phyloP scores from a whole-genome alignment of 176 grass and related monocot genomes.

The Areca catechu region DNA sequence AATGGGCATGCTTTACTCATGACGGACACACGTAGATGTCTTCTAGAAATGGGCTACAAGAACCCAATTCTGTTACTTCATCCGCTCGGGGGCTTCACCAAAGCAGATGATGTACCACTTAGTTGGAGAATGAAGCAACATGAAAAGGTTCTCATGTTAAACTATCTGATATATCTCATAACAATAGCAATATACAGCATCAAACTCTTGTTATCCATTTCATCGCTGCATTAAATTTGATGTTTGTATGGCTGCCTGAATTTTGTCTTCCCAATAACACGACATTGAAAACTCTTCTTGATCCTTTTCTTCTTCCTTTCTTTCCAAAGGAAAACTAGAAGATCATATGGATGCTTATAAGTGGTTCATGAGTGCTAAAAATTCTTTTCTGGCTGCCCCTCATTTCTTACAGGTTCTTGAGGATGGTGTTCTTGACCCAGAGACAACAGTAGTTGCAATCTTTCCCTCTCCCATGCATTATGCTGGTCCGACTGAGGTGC shows the following conservation, averaged over 20 bases:
- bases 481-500: constrained; percentile 91
- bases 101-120: constrained; percentile 92
- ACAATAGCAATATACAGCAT: neutral
- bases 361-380: too few species aligned
- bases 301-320: too few species aligned
- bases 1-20: constrained; percentile 96
- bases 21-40: constrained; percentile 74
- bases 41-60: constrained; percentile 90
- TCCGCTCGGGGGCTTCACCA: constrained; percentile 95
- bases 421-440: constrained; percentile 90
- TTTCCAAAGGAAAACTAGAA: too few species aligned
- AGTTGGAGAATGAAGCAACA: constrained; percentile 97
- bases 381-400: too few species aligned
- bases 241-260: too few species aligned
- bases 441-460: constrained; percentile 89
- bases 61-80: constrained; percentile 93
- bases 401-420: constrained; percentile 58
- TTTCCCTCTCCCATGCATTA: constrained; percentile 99
- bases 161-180: neutral
- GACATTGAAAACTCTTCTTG: too few species aligned
- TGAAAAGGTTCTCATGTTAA: constrained; percentile 57
- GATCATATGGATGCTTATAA: too few species aligned
- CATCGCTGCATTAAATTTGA: too few species aligned
- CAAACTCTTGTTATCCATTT: too few species aligned
- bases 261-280: too few species aligned